Evolutionary conservation across 176 grass and related monocot species (phyloP).

Genomic region (Zizania latifolia): DNA sequence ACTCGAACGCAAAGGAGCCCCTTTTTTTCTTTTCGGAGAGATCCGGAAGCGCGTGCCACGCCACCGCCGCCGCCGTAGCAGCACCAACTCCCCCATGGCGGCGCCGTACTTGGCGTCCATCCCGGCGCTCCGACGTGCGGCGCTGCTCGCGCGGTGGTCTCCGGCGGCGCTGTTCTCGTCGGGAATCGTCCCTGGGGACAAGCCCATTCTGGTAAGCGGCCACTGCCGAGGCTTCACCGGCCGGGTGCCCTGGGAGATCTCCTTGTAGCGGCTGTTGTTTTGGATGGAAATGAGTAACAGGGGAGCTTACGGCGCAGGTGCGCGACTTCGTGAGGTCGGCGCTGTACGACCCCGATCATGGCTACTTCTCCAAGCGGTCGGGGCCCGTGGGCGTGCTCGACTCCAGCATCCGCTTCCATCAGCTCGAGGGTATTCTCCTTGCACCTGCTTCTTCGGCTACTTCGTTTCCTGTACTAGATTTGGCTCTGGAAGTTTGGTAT

Average conservation of each 20-base stretch:
- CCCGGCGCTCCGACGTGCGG: constrained; percentile 18
- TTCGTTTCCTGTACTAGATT: neutral
- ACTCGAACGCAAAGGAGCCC: too few species aligned
- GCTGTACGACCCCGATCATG: constrained; percentile 72
- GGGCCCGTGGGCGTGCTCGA: constrained; percentile 80
- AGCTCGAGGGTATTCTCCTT: constrained; percentile 53
- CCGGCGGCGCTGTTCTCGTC: constrained; percentile 39
- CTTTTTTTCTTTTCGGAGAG: too few species aligned
- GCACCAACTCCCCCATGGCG: constrained; percentile 16
- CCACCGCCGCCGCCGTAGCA: neutral
- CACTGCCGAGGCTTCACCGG: neutral
- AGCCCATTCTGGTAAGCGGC: constrained; percentile 61
- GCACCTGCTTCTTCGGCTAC: neutral
- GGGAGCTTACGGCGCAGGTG: constrained; percentile 47
- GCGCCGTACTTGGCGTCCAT: constrained; percentile 18
- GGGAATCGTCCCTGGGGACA: constrained; percentile 45
- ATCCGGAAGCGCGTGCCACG: neutral
- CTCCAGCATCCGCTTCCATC: constrained; percentile 70
- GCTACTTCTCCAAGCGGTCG: constrained; percentile 85
- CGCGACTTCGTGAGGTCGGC: constrained; percentile 81
- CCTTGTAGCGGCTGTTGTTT: neutral
- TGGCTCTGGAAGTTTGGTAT: neutral
- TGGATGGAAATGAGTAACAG: neutral
- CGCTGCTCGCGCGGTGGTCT: neutral
- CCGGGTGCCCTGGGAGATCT: neutral